phyloP scores from a whole-genome alignment of 371 early-diverging fungal genomes.

The Rhizopus arrhizus region DNA sequence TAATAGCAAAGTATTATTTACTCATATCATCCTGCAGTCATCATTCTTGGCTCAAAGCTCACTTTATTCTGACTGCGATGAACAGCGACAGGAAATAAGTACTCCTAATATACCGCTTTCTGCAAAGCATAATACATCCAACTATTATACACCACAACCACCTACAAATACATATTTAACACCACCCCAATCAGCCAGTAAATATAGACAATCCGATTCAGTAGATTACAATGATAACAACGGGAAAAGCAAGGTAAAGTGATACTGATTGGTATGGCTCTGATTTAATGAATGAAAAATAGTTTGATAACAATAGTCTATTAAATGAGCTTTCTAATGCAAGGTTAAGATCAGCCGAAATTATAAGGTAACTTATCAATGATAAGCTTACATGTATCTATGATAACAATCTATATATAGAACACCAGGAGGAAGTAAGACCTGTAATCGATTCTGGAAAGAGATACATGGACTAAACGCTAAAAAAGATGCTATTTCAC shows the following conservation, averaged over 20 bases:
- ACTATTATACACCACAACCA: neutral
- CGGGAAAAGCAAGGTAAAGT: neutral
- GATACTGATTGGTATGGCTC: conserved; percentile 1
- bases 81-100: neutral
- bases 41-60: conserved; percentile 18
- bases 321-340: conserved; percentile 16
- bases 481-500: too few species aligned
- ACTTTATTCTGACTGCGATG: neutral
- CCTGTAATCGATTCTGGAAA: conserved; percentile 31
- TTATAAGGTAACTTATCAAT: conserved; percentile 17
- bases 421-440: conserved; percentile 27
- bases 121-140: too few species aligned
- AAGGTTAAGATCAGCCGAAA: conserved; percentile 24
- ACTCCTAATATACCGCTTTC: neutral
- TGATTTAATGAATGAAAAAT: neutral
- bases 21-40: conserved; percentile 4
- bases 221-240: too few species aligned
- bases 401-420: neutral
- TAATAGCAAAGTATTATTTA: neutral
- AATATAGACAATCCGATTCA: neutral
- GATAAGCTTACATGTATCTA: neutral
- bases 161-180: conserved; percentile 3
- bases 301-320: neutral
- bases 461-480: conserved; percentile 27
- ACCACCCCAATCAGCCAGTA: conserved; percentile 11